These are phyloP conservation scores for Lentinula edodes DNA, from an alignment of 768 basidiomycete species.

Conservation along the genomic window DNA sequence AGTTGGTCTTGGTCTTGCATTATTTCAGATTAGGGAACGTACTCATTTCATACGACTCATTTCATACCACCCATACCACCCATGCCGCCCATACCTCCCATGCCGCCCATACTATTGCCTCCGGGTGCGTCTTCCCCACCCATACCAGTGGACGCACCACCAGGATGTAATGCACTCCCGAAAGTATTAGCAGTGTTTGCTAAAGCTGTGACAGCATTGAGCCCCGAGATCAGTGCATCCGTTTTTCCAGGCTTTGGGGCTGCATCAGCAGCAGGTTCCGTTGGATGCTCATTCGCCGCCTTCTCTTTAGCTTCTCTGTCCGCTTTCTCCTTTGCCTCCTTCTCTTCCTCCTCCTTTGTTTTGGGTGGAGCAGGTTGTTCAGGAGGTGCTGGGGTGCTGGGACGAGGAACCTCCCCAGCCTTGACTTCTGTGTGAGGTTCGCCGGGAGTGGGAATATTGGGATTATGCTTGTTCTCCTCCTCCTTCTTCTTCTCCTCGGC, in stretches of 20 bases:
- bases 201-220: background rate
- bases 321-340: background rate
- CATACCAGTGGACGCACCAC: no score
- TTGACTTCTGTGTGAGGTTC: no score
- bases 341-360: background rate
- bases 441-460: no score
- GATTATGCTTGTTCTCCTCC: background rate
- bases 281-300: background rate
- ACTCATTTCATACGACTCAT: no score
- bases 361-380: background rate
- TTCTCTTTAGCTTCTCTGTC: background rate
- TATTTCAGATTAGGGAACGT: no score
- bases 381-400: background rate
- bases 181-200: background rate
- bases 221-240: background rate
- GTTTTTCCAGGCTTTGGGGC: background rate
- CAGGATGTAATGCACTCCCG: no score
- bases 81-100: background rate
- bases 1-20: no score
- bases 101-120: background rate
- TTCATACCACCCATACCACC: no score
- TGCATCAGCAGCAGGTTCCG: background rate
- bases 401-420: no score
- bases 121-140: no score
- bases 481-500: background rate